Evolutionary conservation across 2,329 filamentous ascomycete genomes (phyloP), one percentile per base, ranked within the genome.

Genomic region (Tolypocladium amazonense): DNA sequence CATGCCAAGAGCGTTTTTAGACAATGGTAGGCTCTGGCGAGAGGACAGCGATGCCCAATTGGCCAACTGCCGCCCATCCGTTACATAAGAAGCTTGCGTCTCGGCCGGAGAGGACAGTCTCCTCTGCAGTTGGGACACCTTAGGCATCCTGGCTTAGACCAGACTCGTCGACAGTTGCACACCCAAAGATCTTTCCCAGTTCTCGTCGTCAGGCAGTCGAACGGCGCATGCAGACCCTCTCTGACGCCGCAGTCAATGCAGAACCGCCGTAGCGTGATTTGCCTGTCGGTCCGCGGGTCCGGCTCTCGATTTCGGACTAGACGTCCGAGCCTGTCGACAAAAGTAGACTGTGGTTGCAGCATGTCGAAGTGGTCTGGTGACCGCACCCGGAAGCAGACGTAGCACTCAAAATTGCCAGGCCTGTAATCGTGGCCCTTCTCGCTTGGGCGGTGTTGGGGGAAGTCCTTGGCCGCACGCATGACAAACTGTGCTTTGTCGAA

Each of bases 331-430:
- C 60, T 57, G 62, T 76, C 72, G 50, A 75, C 62, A 59, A 69
- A 71, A 23, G 70, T 69, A 18, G 66, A 66, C 45, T 69, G 66
- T 4, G 69, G 67, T 59, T 76, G 74, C 20, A 72, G 65, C 59
- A 69, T 67, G 60, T 77, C 73, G 62, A 77, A 76, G 60, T 72
- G 68, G 47, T 72, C 70, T 6, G 74, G 73, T 3, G 67, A 66
- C 53, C 74, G 70, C n/a, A 77, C 73, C 2, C 73, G 70, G 61
- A 73, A 76, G 66, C 75, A 77, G 33, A 75, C 66, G 63, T 76
- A 76, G 63, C 74, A 77, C 61, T 76, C 75, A 53, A 74, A 72
- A 63, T 77, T 77, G 20, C 75, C 74, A 0, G 74, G 74, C 57
- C 71, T 68, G 61, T 74, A 72, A 54, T 73, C 69, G 56, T 69